A percentile compares a stretch with the other conserved stretches of the same genome.
phyloP scores from a whole-genome alignment of 2,329 filamentous ascomycete genomes.

The Albifimbria verrucaria region DNA sequence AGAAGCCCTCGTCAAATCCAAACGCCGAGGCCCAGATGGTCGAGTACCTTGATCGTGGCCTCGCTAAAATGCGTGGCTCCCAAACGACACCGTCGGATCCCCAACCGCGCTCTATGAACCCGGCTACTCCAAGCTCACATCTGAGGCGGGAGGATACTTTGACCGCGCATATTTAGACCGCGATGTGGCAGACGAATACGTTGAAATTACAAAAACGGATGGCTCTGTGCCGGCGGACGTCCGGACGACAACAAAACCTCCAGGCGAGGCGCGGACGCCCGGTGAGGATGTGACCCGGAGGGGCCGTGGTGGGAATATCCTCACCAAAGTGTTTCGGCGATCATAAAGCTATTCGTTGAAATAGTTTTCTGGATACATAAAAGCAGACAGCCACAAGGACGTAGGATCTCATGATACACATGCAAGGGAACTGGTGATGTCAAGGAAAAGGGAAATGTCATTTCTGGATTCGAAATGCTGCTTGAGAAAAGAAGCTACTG shows the following conservation, averaged over 20 bases:
- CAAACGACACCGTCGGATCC: conserved; percentile 10
- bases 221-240: conserved; percentile 15
- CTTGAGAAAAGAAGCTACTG: too few relatives aligned
- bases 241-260: conserved; percentile 13
- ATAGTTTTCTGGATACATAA: neutral
- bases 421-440: too few relatives aligned
- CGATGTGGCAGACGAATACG: conserved; percentile 30
- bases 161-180: conserved; percentile 19
- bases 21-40: conserved; percentile 45
- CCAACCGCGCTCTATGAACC: conserved; percentile 18
- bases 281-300: conserved; percentile 8
- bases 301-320: conserved; percentile 26
- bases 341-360: conserved; percentile 6
- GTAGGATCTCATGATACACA: neutral
- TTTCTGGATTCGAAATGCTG: too few relatives aligned
- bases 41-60: conserved; percentile 43
- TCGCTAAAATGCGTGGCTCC: conserved; percentile 38
- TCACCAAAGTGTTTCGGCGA: conserved; percentile 34
- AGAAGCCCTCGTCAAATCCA: conserved; percentile 34
- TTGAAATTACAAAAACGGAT: conserved; percentile 27
- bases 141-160: conserved; percentile 21
- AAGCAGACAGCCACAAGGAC: neutral
- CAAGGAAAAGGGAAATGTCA: too few relatives aligned
- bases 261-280: conserved; percentile 10
- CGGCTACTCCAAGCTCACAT: conserved; percentile 26